A percentile compares a stretch with the other conserved stretches of the same genome.
Evolutionary conservation across 2,329 filamentous ascomycete genomes (phyloP).

Genomic region (Colletotrichum spaethianum): DNA sequence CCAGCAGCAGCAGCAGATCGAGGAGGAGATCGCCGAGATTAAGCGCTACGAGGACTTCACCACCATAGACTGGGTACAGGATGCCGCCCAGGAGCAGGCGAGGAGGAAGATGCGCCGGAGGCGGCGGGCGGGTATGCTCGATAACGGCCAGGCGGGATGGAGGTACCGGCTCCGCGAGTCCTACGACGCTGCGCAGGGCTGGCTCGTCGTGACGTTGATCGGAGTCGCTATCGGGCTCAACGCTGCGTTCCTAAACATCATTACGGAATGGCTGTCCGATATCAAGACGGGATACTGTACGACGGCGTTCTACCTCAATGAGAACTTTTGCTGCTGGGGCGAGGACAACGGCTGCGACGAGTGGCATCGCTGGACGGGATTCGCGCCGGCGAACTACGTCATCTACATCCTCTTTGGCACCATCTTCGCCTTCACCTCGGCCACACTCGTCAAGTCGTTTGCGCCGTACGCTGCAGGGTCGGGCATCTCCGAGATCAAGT

Average conservation of each 20-base stretch:
- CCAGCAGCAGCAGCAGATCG: slow-evolving; percentile 75
- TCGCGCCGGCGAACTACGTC: slow-evolving; percentile 85
- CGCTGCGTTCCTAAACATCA: slow-evolving; percentile 92
- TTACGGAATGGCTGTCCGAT: slow-evolving; percentile 97
- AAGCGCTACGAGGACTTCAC: slow-evolving; percentile 99
- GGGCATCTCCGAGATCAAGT: slow-evolving; percentile 99
- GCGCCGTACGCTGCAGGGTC: slow-evolving; percentile 97
- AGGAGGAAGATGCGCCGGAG: slow-evolving; percentile 83
- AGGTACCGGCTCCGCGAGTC: slow-evolving; percentile 84
- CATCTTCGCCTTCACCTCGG: slow-evolving; percentile 85
- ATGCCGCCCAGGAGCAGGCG: slow-evolving; percentile 91
- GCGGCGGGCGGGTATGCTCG: slow-evolving; percentile 80
- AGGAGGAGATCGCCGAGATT: slow-evolving; percentile 97
- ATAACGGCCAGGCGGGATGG: slow-evolving; percentile 80
- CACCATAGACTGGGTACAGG: slow-evolving; percentile 99
- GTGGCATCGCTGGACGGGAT: slow-evolving; percentile 90
- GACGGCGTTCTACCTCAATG: slow-evolving; percentile 96
- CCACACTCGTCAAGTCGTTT: slow-evolving; percentile 88
- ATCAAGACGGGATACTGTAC: slow-evolving; percentile 97
- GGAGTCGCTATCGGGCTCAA: slow-evolving; percentile 94
- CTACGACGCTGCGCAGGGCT: slow-evolving; percentile 96
- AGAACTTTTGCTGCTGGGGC: slow-evolving; percentile 98
- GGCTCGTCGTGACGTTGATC: slow-evolving; percentile 97
- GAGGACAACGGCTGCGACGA: slow-evolving; percentile 89
- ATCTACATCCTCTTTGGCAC: slow-evolving; percentile 91